These are phyloP conservation scores for Pleurotus ostreatus DNA, from an alignment of 768 basidiomycete species.

Conservation along the genomic window DNA sequence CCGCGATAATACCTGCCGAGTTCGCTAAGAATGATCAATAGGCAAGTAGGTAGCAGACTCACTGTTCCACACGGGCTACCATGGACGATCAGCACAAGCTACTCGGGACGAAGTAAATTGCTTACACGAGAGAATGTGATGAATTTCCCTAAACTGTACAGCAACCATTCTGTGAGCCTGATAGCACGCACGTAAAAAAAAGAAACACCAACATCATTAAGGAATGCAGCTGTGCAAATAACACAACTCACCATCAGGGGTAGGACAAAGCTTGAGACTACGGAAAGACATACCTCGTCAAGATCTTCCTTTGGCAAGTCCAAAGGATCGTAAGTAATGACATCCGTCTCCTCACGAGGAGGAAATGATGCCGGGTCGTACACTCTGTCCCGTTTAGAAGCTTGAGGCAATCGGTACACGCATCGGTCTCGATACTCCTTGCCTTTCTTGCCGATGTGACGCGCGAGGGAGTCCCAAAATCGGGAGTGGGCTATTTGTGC, in stretches of 20 bases:
- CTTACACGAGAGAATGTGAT: slow-evolving; percentile 36
- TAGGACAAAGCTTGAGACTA: neutral
- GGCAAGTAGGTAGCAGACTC: slow-evolving; percentile 12
- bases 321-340: slow-evolving; percentile 17
- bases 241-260: neutral
- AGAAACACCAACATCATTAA: slow-evolving; percentile 46
- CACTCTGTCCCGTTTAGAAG: slow-evolving; percentile 33
- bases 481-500: slow-evolving; percentile 30
- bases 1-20: slow-evolving; percentile 42
- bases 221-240: slow-evolving; percentile 42
- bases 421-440: slow-evolving; percentile 53
- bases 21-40: slow-evolving; percentile 27
- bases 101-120: neutral
- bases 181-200: too few species aligned
- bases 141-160: slow-evolving; percentile 40
- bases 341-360: slow-evolving; percentile 24
- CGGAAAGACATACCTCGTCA: slow-evolving; percentile 36
- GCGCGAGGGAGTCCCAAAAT: slow-evolving; percentile 34
- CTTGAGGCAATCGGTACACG: neutral
- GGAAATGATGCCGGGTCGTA: slow-evolving; percentile 52
- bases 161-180: neutral
- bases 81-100: neutral
- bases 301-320: slow-evolving; percentile 39
- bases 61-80: slow-evolving; percentile 12
- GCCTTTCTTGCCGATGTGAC: slow-evolving; percentile 34